Conservation (phyloP, 768 basidiomycete species). For the Kwoniella sp. region DNA sequence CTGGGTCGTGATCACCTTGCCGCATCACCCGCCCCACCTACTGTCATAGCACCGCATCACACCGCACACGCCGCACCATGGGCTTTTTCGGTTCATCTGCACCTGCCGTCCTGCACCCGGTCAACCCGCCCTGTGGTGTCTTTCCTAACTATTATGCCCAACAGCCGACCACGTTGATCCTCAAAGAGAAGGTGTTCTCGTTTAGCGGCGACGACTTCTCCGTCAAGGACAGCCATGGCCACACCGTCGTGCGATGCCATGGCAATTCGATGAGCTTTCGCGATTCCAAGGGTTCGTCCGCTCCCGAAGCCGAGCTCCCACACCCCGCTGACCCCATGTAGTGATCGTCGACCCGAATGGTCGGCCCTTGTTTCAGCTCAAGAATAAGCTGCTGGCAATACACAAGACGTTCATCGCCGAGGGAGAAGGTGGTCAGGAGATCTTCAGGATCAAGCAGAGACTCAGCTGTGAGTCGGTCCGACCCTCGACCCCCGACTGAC, state of each 20-base stretch:
- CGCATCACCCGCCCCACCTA: no score
- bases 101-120: constrained; percentile 28
- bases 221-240: constrained; percentile 42
- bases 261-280: constrained; percentile 40
- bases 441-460: constrained; percentile 35
- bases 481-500: background rate
- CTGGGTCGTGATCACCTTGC: no score
- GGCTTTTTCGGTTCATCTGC: constrained; percentile 31
- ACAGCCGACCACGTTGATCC: constrained; percentile 38
- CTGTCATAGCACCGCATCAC: no score
- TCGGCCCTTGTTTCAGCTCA: constrained; percentile 37
- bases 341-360: constrained; percentile 46
- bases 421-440: constrained; percentile 25
- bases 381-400: constrained; percentile 42
- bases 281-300: constrained; percentile 46
- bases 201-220: constrained; percentile 48
- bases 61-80: constrained; percentile 19
- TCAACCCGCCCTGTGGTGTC: constrained; percentile 42
- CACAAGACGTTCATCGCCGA: constrained; percentile 36
- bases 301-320: no score
- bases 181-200: constrained; percentile 46
- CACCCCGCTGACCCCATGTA: constrained; percentile 6
- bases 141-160: constrained; percentile 38
- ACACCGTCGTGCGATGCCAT: constrained; percentile 33
- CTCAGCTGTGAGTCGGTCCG: constrained; percentile 23